Conservation (phyloP, 2,329 filamentous ascomycete species). For the Metarhizium robertsii region DNA sequence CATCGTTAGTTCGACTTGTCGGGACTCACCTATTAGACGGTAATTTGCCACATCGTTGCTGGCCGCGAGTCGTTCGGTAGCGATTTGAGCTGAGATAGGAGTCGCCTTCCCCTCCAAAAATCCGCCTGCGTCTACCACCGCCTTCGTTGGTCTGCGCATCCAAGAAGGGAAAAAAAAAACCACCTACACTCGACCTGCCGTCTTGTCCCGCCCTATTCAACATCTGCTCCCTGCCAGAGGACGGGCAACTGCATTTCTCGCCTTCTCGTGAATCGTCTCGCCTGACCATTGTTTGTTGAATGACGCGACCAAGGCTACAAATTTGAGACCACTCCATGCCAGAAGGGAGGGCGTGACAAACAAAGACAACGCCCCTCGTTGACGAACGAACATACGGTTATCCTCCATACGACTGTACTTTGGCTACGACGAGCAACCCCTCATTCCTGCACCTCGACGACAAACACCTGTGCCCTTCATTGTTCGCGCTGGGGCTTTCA, state of each 20-base stretch:
- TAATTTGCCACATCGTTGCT: slow-evolving; percentile 2
- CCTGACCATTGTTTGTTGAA: slow-evolving; percentile 6
- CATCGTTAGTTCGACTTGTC: background rate
- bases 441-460: background rate
- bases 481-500: background rate
- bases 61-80: background rate
- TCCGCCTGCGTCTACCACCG: background rate
- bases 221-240: background rate
- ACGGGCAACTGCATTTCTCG: background rate
- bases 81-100: background rate
- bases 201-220: background rate
- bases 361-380: background rate
- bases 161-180: background rate
- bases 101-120: background rate
- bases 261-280: background rate
- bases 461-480: background rate
- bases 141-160: background rate
- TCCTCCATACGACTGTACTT: slow-evolving; percentile 1
- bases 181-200: background rate
- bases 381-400: slow-evolving; percentile 3
- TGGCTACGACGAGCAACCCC: background rate
- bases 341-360: slow-evolving; percentile 7
- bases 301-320: slow-evolving; percentile 6
- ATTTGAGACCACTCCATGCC: slow-evolving; percentile 8
- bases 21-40: background rate